These are phyloP conservation scores for Tolypocladium amazonense DNA, from an alignment of 2,329 filamentous ascomycete genomes.

Conservation along the genomic window DNA sequence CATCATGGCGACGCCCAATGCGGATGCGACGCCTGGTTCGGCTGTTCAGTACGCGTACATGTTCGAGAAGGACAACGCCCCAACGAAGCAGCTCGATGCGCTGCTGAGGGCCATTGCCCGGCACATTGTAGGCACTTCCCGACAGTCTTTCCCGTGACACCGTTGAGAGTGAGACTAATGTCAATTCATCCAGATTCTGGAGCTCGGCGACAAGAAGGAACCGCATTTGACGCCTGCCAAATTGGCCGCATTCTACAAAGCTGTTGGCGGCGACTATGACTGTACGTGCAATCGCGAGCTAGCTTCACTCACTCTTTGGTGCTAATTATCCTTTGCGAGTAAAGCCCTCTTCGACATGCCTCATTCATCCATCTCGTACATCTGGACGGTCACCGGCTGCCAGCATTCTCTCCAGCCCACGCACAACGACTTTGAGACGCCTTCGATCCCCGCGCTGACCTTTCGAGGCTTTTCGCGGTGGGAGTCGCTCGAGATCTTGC, in stretches of 20 bases:
- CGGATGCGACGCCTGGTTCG: slow-evolving; percentile 13
- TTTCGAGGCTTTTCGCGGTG: slow-evolving; percentile 80
- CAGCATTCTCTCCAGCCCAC: slow-evolving; percentile 76
- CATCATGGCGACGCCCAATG: slow-evolving; percentile 12
- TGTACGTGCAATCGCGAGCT: slow-evolving; percentile 24
- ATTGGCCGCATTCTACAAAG: slow-evolving; percentile 66
- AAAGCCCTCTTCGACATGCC: slow-evolving; percentile 66
- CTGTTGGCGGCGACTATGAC: slow-evolving; percentile 67
- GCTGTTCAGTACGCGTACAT: slow-evolving; percentile 50
- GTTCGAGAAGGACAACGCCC: slow-evolving; percentile 56
- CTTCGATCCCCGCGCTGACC: slow-evolving; percentile 74
- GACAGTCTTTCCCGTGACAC: background rate
- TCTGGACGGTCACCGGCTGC: slow-evolving; percentile 86
- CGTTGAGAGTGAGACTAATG: background rate
- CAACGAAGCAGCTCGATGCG: slow-evolving; percentile 55
- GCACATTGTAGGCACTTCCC: slow-evolving; percentile 52
- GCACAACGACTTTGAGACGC: slow-evolving; percentile 60
- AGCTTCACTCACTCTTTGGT: background rate
- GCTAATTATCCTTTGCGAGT: background rate
- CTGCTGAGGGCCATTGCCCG: slow-evolving; percentile 58
- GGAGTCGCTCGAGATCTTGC: slow-evolving; percentile 82
- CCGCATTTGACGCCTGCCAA: slow-evolving; percentile 53
- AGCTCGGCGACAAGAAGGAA: slow-evolving; percentile 47
- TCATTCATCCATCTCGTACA: slow-evolving; percentile 69
- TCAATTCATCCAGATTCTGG: slow-evolving; percentile 30